phyloP scores from a whole-genome alignment of 2,329 filamentous ascomycete genomes.

The Diaporthe sp. region DNA sequence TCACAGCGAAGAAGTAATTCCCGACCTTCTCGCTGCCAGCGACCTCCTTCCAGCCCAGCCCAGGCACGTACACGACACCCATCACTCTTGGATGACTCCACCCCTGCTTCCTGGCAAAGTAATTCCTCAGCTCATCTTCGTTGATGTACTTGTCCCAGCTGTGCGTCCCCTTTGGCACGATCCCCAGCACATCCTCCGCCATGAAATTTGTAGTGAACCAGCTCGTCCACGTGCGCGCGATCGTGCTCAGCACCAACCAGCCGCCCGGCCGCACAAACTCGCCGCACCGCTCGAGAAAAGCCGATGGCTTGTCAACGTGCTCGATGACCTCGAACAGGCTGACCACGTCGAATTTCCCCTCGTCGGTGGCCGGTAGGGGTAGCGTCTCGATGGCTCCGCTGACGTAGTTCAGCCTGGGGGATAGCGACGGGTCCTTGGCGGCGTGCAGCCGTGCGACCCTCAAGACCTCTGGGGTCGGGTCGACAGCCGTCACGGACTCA shows the following conservation, averaged over 20 bases:
- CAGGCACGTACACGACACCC: constrained; percentile 92
- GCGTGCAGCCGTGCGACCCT: constrained; percentile 83
- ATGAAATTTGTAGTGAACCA: constrained; percentile 94
- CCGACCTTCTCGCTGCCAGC: constrained; percentile 85
- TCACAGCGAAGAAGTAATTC: constrained; percentile 96
- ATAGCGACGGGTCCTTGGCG: constrained; percentile 78
- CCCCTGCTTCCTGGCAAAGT: constrained; percentile 64
- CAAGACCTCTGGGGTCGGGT: constrained; percentile 82
- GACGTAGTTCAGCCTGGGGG: constrained; percentile 76
- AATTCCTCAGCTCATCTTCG: constrained; percentile 77
- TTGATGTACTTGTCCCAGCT: constrained; percentile 98
- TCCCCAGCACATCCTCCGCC: constrained; percentile 87
- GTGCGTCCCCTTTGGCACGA: constrained; percentile 94
- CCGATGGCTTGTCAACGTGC: constrained; percentile 83
- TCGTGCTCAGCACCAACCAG: constrained; percentile 93
- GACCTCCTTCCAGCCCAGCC: constrained; percentile 89
- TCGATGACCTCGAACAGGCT: constrained; percentile 96
- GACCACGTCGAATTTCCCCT: constrained; percentile 80
- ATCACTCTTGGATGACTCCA: constrained; percentile 76
- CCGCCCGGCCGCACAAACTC: constrained; percentile 89
- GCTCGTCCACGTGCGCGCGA: constrained; percentile 88
- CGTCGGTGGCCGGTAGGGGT: constrained; percentile 53
- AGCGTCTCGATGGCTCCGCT: constrained; percentile 84
- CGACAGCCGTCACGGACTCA: constrained; percentile 78
- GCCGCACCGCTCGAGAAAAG: constrained; percentile 80